Evolutionary conservation across 371 early-diverging fungal genomes (phyloP), one percentile per base, ranked within the genome.

Genomic region (Mortierella sp.): DNA sequence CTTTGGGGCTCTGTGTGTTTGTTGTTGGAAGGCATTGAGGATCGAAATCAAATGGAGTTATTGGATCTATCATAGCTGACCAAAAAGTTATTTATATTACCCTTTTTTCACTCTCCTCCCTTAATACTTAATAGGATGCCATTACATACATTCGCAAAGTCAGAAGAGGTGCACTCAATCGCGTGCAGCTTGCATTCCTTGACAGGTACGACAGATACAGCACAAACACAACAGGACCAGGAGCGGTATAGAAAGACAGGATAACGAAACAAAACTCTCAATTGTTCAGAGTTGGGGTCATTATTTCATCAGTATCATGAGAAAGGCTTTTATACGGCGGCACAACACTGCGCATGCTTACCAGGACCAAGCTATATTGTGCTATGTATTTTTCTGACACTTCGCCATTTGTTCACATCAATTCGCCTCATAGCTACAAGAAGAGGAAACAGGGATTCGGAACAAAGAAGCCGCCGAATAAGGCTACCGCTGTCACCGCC

Each of bases 151-250:
- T 95, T 42, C 88, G 96, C 50, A 84, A 88, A 74, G 82, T 90
- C 58, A 81, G 96, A 54, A 78, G 95, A 79, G 95, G 96, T 14
- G 93, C 94, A 6, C 88, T 95, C 60, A 95, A 94, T 84, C 92
- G 91, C 74, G 82, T 80, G 2, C 95, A 95, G 79, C 87, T 95
- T 48, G 89, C 88, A 34, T 95, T 90, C 80, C 75, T 92, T 45
- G 91, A 90, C 73, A 75, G 84, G 86, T 90, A 89, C 75, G 21
- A 21, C 13, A 3, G 24, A 38, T 74, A 38, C 24, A 47, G 26
- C 24, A 42, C 7, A 50, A 50, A 3, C 16, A 50, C 16, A 16
- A 16, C 3, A 34, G 9, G 10, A 3, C 68, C 4, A 42, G 42
- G 68, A 38, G 21, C 9, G n/a, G 42, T 38, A 38, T 24, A 42